Conservation (phyloP, 306 rosid genomes). For the Hylodesmum podocarpum region DNA sequence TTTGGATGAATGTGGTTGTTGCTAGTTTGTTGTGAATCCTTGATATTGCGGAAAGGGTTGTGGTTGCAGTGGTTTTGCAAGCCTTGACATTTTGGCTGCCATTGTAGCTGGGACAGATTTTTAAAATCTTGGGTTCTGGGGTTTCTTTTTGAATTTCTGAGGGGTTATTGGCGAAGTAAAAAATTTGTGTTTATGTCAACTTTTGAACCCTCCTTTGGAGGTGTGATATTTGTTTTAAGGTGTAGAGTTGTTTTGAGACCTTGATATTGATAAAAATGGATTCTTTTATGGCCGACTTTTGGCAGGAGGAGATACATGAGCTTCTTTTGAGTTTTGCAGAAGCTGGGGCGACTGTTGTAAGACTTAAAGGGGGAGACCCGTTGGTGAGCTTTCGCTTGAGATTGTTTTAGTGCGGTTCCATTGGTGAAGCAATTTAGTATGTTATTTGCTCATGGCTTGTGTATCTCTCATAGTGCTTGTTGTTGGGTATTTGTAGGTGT, state of each 20-base stretch:
- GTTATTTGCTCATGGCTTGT: conserved; percentile 9
- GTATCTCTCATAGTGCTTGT: not conserved
- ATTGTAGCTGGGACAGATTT: not conserved
- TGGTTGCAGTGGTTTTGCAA: not conserved
- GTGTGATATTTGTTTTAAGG: conserved; percentile 7
- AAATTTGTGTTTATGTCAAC: not conserved
- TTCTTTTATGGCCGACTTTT: not conserved
- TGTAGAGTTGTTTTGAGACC: not conserved
- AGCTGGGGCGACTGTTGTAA: conserved; percentile 94
- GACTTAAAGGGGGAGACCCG: conserved; percentile 98
- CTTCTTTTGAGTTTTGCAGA: conserved; percentile 93
- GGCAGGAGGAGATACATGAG: conserved; percentile 95
- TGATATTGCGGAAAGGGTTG: too few species aligned
- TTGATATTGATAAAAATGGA: not conserved
- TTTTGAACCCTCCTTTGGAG: not conserved
- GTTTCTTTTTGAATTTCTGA: conserved; percentile 5
- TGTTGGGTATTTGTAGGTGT: conserved; percentile 58
- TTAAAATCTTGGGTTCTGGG: not conserved
- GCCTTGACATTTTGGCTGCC: not conserved
- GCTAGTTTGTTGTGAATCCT: too few species aligned
- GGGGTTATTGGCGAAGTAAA: not conserved
- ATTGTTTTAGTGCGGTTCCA: not conserved
- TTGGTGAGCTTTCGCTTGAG: conserved; percentile 56
- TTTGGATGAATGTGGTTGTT: not conserved
- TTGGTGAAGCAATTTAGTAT: not conserved